Evolutionary conservation across 148 eudicot species (phyloP).

Genomic region (Rhododendron williamsianum): DNA sequence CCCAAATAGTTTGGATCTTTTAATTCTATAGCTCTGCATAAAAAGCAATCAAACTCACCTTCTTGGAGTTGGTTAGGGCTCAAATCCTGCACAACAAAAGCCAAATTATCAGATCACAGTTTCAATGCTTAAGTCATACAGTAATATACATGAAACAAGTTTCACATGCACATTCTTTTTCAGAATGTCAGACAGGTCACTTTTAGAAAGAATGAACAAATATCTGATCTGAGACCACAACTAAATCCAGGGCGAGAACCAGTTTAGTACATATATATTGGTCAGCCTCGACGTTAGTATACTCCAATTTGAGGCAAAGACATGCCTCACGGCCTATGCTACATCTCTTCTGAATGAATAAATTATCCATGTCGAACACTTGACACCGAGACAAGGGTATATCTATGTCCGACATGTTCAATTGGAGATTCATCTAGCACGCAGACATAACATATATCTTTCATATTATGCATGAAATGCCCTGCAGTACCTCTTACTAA

Average conservation of each 20-base stretch:
- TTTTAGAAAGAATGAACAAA: background rate
- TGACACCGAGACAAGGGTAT: background rate
- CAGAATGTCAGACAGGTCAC: background rate
- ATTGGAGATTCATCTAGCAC: background rate
- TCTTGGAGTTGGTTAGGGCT: slow-evolving; percentile 75
- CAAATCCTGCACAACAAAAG: slow-evolving; percentile 49
- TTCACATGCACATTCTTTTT: background rate
- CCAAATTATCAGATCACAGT: background rate
- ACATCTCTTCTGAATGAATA: background rate
- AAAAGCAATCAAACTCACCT: slow-evolving; percentile 39
- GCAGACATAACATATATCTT: background rate
- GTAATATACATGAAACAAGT: background rate
- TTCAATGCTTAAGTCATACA: background rate
- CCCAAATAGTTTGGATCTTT: background rate
- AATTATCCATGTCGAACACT: background rate
- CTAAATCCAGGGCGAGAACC: background rate
- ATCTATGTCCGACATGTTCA: background rate
- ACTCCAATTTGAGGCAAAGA: background rate
- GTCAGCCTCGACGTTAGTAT: background rate
- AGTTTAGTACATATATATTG: background rate
- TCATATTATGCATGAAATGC: background rate
- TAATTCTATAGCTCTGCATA: background rate
- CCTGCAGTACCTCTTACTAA: background rate
- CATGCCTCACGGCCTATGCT: background rate
- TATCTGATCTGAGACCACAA: background rate